Evolutionary conservation across 176 grass and related monocot genomes (phyloP).

Genomic region (Paspalum vaginatum): DNA sequence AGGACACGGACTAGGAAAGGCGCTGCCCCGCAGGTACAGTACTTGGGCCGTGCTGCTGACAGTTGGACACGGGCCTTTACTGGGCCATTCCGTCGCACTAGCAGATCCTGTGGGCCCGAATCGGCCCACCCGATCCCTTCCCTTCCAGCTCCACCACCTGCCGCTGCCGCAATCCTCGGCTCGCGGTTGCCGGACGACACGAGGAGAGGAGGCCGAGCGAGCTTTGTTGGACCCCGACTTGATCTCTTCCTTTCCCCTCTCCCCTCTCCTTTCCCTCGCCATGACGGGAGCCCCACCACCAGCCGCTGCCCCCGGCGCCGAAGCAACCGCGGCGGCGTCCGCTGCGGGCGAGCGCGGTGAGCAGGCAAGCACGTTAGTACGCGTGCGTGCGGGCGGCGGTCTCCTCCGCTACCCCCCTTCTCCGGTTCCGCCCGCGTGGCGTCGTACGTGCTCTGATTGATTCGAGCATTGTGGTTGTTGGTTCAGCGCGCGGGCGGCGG

Average conservation of each 20-base stretch:
- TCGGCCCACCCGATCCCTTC: background rate
- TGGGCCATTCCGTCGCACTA: background rate
- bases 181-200: background rate
- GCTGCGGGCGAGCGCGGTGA: slow-evolving; percentile 27
- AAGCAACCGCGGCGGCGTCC: slow-evolving; percentile 38
- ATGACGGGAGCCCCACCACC: slow-evolving; percentile 41
- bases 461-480: background rate
- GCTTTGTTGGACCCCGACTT: background rate
- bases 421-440: background rate
- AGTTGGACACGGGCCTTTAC: background rate
- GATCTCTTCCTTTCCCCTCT: slow-evolving; percentile 39
- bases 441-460: background rate
- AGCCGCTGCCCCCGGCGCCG: slow-evolving; percentile 30
- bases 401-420: background rate
- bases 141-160: no score
- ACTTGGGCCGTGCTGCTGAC: background rate
- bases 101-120: background rate
- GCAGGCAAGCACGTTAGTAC: slow-evolving; percentile 41
- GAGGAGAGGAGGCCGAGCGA: background rate
- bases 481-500: slow-evolving; percentile 19
- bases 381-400: slow-evolving; percentile 2
- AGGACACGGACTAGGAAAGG: no score
- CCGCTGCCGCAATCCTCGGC: slow-evolving; percentile 17
- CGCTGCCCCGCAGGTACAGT: no score
- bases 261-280: slow-evolving; percentile 28